Conservation (phyloP, 805 yeast genomes). For the Pichia californica region DNA sequence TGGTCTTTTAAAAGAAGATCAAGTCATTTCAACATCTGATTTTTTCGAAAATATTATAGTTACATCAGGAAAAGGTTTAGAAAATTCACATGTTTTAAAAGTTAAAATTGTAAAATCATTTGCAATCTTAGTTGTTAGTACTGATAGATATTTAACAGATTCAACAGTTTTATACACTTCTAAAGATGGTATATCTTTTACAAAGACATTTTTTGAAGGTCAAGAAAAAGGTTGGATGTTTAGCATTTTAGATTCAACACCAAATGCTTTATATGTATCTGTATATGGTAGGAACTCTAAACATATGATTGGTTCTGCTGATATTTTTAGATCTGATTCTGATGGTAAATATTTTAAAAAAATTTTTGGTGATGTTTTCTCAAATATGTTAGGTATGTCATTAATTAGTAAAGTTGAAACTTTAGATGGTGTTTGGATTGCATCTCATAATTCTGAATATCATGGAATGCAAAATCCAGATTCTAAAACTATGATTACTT, state of each 20-base stretch:
- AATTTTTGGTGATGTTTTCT: conserved; percentile 34
- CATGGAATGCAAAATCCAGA: conserved; percentile 16
- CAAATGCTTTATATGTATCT: conserved; percentile 36
- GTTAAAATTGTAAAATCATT: conserved; percentile 36
- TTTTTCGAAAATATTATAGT: conserved; percentile 32
- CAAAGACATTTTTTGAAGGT: conserved; percentile 34
- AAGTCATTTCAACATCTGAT: conserved; percentile 34
- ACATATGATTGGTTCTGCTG: conserved; percentile 20
- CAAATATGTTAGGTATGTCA: conserved; percentile 33
- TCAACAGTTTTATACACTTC: conserved; percentile 38
- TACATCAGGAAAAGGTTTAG: conserved; percentile 11
- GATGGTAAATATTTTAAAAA: conserved; percentile 48
- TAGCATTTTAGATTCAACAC: conserved; percentile 35
- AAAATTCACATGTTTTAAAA: conserved; percentile 24
- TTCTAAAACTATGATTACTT: conserved; percentile 34
- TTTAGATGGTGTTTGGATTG: conserved; percentile 59
- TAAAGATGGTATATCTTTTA: conserved; percentile 38
- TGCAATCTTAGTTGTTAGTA: conserved; percentile 33
- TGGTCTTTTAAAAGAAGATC: conserved; percentile 34
- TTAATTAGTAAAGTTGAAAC: conserved; percentile 39
- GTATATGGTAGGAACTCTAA: conserved; percentile 24
- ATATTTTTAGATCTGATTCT: conserved; percentile 49
- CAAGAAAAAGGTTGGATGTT: conserved; percentile 33
- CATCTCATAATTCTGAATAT: conserved; percentile 24
- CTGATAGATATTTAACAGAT: conserved; percentile 38